Evolutionary conservation across 2,329 filamentous ascomycete genomes (phyloP).

Genomic region (Nigrospora osmanthi): DNA sequence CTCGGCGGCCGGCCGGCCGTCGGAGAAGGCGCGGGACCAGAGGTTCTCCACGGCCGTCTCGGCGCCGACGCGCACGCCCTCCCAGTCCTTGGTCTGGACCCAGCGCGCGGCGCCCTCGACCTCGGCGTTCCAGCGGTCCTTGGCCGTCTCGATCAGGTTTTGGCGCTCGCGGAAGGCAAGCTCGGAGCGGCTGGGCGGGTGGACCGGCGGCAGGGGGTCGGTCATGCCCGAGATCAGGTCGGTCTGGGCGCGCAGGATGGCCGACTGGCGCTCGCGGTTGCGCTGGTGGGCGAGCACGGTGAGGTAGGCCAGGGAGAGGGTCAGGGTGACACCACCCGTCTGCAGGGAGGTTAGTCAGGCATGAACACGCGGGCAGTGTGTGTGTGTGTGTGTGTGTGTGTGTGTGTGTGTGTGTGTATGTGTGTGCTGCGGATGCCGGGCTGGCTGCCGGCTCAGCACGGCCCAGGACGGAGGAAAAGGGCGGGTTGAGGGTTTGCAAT

Average conservation of each 20-base stretch:
- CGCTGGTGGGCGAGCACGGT: conserved; percentile 62
- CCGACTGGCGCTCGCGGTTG: conserved; percentile 53
- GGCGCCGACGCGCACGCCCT: conserved; percentile 48
- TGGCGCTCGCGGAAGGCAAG: conserved; percentile 42
- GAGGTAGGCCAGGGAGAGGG: conserved; percentile 65
- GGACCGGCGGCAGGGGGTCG: conserved; percentile 35
- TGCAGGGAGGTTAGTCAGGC: conserved; percentile 21
- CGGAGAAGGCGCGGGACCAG: conserved; percentile 28
- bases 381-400: too few species aligned
- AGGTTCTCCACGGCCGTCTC: conserved; percentile 41
- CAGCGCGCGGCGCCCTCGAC: conserved; percentile 58
- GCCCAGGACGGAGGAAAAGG: not conserved
- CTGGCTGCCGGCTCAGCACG: too few species aligned
- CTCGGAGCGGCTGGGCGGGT: conserved; percentile 42
- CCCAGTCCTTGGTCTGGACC: conserved; percentile 61
- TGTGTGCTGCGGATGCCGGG: too few species aligned
- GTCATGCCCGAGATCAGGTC: conserved; percentile 44
- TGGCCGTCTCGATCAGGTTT: conserved; percentile 57
- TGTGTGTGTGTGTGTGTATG: too few species aligned
- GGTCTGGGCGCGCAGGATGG: conserved; percentile 48
- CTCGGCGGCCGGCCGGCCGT: conserved; percentile 9
- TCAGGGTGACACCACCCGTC: conserved; percentile 71
- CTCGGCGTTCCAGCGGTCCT: conserved; percentile 74
- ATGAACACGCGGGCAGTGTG: too few species aligned
- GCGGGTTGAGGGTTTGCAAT: not conserved